Conservation (phyloP, 805 yeast species). For the Nakazawaea wyomingensis region DNA sequence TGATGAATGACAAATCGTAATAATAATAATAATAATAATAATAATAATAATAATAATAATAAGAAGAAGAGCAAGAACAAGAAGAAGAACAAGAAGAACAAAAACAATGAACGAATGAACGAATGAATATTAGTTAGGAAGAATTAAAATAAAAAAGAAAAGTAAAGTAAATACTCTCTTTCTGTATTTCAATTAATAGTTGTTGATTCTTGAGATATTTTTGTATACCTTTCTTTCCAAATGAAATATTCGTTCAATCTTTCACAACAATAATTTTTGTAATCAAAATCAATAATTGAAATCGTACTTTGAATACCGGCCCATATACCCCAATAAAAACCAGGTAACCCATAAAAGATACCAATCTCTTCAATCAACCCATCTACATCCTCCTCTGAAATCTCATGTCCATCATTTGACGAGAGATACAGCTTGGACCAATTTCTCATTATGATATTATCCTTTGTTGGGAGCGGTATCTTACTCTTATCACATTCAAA, state of each 20-base stretch:
- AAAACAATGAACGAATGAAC: too few relatives aligned
- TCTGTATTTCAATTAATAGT: too few relatives aligned
- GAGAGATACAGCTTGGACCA: constrained; percentile 60
- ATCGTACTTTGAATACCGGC: constrained; percentile 67
- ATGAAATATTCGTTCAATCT: constrained; percentile 64
- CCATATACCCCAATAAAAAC: constrained; percentile 85
- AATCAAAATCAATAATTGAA: constrained; percentile 69
- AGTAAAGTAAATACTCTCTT: too few relatives aligned
- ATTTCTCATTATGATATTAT: constrained; percentile 38
- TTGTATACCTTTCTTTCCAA: constrained; percentile 43
- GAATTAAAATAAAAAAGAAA: too few relatives aligned
- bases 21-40: too few relatives aligned
- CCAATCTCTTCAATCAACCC: constrained; percentile 49
- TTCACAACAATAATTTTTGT: constrained; percentile 51
- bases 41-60: too few relatives aligned
- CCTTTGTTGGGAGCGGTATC: constrained; percentile 47
- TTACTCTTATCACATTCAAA: constrained; percentile 60
- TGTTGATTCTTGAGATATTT: too few relatives aligned
- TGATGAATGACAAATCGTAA: too few relatives aligned
- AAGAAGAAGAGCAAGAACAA: too few relatives aligned
- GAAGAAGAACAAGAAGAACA: too few relatives aligned
- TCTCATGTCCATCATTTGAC: constrained; percentile 12
- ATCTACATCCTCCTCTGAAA: constrained; percentile 28
- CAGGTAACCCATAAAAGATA: constrained; percentile 71
- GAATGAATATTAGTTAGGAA: too few relatives aligned